Evolutionary conservation across 1,284 basidiomycete species (phyloP).

Genomic region (Papiliotrema nemorosa): DNA sequence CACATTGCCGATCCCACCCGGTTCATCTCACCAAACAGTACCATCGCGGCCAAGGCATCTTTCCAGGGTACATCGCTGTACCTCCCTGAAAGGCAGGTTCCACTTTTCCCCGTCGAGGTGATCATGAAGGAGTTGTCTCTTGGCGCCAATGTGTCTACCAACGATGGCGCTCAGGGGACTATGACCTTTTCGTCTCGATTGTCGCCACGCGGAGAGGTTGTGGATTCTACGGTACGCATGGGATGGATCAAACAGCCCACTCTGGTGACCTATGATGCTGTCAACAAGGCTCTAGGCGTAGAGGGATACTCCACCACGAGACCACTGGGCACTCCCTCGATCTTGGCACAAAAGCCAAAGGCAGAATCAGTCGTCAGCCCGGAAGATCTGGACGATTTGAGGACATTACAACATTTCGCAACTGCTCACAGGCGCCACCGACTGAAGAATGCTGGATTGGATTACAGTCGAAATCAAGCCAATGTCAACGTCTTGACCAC

Average conservation of each 20-base stretch:
- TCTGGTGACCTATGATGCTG: constrained; percentile 65
- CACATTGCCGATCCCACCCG: constrained; percentile 93
- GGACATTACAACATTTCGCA: constrained; percentile 48
- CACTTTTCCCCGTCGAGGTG: constrained; percentile 62
- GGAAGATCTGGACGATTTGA: constrained; percentile 48
- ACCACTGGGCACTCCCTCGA: constrained; percentile 29
- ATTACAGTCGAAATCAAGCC: constrained; percentile 18
- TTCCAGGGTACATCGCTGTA: constrained; percentile 59
- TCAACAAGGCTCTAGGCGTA: constrained; percentile 59
- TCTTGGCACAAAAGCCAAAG: background rate
- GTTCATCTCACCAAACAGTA: constrained; percentile 66
- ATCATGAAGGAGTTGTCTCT: constrained; percentile 58
- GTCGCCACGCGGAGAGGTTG: constrained; percentile 61
- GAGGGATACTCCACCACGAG: constrained; percentile 11
- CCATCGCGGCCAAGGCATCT: constrained; percentile 59
- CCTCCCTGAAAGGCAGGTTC: constrained; percentile 61
- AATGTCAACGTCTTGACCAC: constrained; percentile 15
- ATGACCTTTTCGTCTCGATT: constrained; percentile 81
- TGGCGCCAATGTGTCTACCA: constrained; percentile 49
- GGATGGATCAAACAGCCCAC: constrained; percentile 69
- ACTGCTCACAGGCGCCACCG: constrained; percentile 30
- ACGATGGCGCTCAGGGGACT: constrained; percentile 51
- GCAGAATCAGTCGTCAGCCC: background rate
- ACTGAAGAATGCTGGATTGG: constrained; percentile 27
- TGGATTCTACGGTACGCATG: constrained; percentile 67